A percentile compares a stretch with the other conserved stretches of the same genome.
Conservation (phyloP, 192 early-diverging fungal genomes). For the Thamnidium elegans region DNA sequence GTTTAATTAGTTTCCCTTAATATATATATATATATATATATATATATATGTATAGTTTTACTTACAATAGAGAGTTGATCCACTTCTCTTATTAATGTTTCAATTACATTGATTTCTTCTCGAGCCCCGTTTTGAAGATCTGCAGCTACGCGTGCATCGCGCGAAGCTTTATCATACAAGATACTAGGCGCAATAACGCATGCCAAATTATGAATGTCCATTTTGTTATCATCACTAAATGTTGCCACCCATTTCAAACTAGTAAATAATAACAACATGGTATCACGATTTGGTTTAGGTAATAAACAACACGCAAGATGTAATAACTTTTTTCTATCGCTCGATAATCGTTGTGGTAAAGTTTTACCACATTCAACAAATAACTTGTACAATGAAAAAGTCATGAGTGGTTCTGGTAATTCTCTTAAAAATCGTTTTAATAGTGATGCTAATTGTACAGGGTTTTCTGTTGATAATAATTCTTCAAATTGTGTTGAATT, state of each 20-base stretch:
- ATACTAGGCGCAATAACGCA: conserved; percentile 95
- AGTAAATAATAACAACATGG: conserved; percentile 83
- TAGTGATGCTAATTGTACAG: conserved; percentile 92
- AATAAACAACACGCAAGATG: conserved; percentile 83
- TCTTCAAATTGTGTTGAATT: conserved; percentile 52
- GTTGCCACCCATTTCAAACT: conserved; percentile 85
- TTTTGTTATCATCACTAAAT: conserved; percentile 81
- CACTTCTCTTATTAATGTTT: conserved; percentile 20
- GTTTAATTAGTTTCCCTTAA: background rate
- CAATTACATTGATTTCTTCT: conserved; percentile 25
- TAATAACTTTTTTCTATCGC: conserved; percentile 52
- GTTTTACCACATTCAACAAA: conserved; percentile 44
- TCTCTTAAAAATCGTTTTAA: conserved; percentile 98
- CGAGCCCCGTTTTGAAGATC: conserved; percentile 8
- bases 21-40: too few species aligned
- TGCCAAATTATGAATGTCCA: conserved; percentile 89
- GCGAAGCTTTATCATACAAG: conserved; percentile 74
- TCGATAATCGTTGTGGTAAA: too few species aligned
- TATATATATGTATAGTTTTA: too few species aligned
- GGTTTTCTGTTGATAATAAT: conserved; percentile 46
- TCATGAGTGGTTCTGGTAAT: conserved; percentile 92
- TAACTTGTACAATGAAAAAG: conserved; percentile 81
- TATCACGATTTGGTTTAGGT: conserved; percentile 89
- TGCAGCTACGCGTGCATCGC: background rate
- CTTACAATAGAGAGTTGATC: conserved; percentile 18